Evolutionary conservation across 257 asterid species (phyloP), one percentile per base, ranked within the genome.

Genomic region (Petunia axillaris): DNA sequence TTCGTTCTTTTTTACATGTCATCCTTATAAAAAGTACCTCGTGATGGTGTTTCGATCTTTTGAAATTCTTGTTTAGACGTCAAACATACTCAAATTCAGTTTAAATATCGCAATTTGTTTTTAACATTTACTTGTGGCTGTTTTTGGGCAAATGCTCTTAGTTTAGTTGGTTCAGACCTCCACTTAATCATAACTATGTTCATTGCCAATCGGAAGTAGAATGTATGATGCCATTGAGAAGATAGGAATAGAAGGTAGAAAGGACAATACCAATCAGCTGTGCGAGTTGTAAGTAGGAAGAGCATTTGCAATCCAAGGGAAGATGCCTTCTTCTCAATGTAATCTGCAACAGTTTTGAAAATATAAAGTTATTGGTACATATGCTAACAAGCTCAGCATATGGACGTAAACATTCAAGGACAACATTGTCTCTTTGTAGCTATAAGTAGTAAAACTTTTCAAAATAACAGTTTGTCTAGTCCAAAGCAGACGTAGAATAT

Each of bases 231-330:
- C 44, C 43, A 77, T 59, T 52, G 5, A n/a, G 35, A 50, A 63
- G 55, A 78, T 50, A 57, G 62, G 35, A 48, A 71, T 71, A 71
- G 5, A 35, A 50, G 63, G 62, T 7, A 53, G 68, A 62, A 50
- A 36, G 44, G 65, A 73, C 62, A 91, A 16, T 90, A 96, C 99
- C 99, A 96, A 85, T 96, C 98, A 11, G 97, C 98, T 1, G 98
- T 94, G 66, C 99, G 95, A 79, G 99, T 94, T 68, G 99, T 94
- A 11, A 96, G 92, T 35, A 96, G 90, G 85, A 94, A 96, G 48
- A 96, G 94, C 90, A 64, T 87, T 87, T 87, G 87, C 79, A 96
- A 83, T 76, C 98, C 98, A 78, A 90, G 89, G 38, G 95, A 87
- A 71, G 93, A 91, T 46, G 99, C 97, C 91, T 90, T 96, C 89